A percentile compares a stretch with the other conserved stretches of the same genome.
phyloP scores from a whole-genome alignment of 1,139 yeast species.

The Hemisphaericaspora lyxosophila region DNA sequence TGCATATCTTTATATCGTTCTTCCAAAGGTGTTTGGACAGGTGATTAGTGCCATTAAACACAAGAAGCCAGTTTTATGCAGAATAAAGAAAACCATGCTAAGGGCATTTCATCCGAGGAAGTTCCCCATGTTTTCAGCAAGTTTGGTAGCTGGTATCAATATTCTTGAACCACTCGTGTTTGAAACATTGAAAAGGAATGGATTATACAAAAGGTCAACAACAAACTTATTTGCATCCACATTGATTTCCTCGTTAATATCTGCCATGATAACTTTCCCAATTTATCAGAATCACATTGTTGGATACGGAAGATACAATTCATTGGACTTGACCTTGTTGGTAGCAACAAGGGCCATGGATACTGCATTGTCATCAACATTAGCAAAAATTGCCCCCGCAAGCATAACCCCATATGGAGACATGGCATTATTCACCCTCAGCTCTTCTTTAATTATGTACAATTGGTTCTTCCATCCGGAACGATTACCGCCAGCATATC shows the following conservation, averaged over 20 bases:
- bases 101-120: constrained; percentile 30
- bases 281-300: constrained; percentile 32
- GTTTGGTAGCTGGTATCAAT: constrained; percentile 31
- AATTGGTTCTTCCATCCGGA: constrained; percentile 36
- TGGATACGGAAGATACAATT: constrained; percentile 29
- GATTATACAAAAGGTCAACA: constrained; percentile 13
- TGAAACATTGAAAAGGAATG: constrained; percentile 15
- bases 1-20: constrained; percentile 35
- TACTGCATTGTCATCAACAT: constrained; percentile 28
- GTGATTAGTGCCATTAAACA: constrained; percentile 20
- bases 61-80: constrained; percentile 17
- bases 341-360: constrained; percentile 39
- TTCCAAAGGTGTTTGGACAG: constrained; percentile 29
- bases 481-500: constrained; percentile 35
- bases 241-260: constrained; percentile 28
- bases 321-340: constrained; percentile 36
- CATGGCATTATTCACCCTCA: constrained; percentile 27
- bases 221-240: constrained; percentile 30
- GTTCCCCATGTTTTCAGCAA: constrained; percentile 34
- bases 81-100: constrained; percentile 17
- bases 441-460: constrained; percentile 35
- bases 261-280: constrained; percentile 29
- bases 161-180: constrained; percentile 34
- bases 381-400: constrained; percentile 20
- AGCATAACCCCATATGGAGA: constrained; percentile 23